Conservation (phyloP, 1,139 yeast species). For the Kurtzmaniella quercitrusa region DNA sequence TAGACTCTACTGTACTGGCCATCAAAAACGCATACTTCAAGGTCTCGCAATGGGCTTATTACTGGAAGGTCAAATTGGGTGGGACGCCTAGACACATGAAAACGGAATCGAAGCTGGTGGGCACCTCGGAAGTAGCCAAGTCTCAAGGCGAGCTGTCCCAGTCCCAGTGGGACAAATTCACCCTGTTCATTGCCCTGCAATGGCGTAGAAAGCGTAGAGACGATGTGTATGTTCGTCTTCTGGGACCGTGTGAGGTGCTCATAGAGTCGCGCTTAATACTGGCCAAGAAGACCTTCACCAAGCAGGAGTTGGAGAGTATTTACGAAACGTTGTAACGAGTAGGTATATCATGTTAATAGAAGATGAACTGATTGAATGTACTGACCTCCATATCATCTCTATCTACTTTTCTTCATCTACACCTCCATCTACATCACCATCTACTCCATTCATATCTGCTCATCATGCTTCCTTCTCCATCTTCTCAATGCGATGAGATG, state of each 20-base stretch:
- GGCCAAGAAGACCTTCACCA: conserved; percentile 18
- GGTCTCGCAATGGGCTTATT: not conserved
- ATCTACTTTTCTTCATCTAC: too few species aligned
- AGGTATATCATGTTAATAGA: not conserved
- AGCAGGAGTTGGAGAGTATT: conserved; percentile 13
- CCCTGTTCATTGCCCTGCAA: conserved; percentile 9
- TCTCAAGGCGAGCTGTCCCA: not conserved
- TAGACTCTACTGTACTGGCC: not conserved
- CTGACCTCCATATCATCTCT: too few species aligned
- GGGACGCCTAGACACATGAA: conserved; percentile 1
- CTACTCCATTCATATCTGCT: too few species aligned
- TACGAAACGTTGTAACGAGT: conserved; percentile 6
- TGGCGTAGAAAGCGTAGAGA: conserved; percentile 12
- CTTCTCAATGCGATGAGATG: not conserved
- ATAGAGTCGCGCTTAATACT: conserved; percentile 15
- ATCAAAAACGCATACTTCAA: not conserved
- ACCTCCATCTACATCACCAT: too few species aligned
- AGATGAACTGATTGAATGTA: too few species aligned
- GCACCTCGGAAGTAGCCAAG: not conserved
- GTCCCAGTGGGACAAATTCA: not conserved
- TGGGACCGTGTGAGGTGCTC: conserved; percentile 25
- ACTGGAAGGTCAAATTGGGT: conserved; percentile 2
- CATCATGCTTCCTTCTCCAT: not conserved
- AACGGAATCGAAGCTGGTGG: too few species aligned
- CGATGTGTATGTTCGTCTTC: conserved; percentile 19